phyloP scores from a whole-genome alignment of 257 asterid genomes.

The Solanum chiquidenum region DNA sequence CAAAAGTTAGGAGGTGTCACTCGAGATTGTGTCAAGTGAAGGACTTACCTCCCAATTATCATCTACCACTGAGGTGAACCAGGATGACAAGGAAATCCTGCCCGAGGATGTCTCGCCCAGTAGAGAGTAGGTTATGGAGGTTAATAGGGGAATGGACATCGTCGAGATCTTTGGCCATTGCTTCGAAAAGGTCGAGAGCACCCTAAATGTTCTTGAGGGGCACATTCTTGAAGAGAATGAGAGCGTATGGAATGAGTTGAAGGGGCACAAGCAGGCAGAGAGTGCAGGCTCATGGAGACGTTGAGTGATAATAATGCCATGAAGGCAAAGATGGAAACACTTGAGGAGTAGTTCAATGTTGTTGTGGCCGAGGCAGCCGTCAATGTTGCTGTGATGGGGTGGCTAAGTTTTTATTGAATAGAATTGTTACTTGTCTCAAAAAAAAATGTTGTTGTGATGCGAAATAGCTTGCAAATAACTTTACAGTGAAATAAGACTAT shows the following conservation, averaged over 20 bases:
- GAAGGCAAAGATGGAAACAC: not conserved
- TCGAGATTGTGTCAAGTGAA: not conserved
- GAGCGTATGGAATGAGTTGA: not conserved
- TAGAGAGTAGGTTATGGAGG: not conserved
- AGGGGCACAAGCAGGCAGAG: not conserved
- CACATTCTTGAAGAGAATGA: not conserved
- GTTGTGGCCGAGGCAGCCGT: too few relatives aligned
- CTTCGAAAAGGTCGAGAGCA: not conserved
- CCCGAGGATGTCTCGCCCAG: not conserved
- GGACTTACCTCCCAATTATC: not conserved
- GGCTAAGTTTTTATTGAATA: too few relatives aligned
- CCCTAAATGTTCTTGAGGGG: not conserved
- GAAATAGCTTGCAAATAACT: not conserved
- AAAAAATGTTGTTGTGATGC: too few relatives aligned
- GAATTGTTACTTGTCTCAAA: too few relatives aligned
- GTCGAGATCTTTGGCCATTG: not conserved
- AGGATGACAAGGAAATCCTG: not conserved
- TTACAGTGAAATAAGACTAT: not conserved
- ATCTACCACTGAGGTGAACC: not conserved
- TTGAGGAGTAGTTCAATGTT: too few relatives aligned
- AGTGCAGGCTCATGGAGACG: not conserved
- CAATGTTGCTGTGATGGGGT: too few relatives aligned
- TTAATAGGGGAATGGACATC: not conserved
- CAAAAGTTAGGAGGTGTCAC: not conserved
- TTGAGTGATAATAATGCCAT: not conserved